Base-by-base conservation (phyloP, 192 early-diverging fungal genomes). In the Glomus cerebriforme region DNA sequence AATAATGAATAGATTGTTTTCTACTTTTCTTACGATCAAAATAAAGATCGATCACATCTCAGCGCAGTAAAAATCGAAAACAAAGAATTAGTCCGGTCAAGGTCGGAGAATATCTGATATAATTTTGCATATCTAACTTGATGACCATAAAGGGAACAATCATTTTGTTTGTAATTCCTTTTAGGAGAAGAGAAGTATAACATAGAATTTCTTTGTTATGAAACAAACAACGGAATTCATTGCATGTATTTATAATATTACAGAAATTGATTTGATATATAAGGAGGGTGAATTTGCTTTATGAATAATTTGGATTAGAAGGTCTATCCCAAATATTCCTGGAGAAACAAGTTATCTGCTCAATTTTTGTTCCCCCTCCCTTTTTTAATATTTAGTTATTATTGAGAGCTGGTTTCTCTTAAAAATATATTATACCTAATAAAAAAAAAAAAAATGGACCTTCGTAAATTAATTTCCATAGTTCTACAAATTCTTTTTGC, bases 401-500 rank as follows among this genome's bases (percentile, higher is more conserved):
- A 54, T 54, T 6, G 49, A 54, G 49, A 54, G 49, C 49, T 19
- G 49, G 49, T 54, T 22, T 54, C 49, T 54, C 49, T 47, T 47
- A 6, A 0, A 22, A 54, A 54, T 54, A 22, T 4, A 19, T 19
- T 15, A 45, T 5, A 39, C 37, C 37, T 32, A 66, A 34, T 37
- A 66, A 35, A 31, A 34, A 68, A 24, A 35, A 35, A 13, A n/a
- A 34, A 34, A 39, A 68, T n/a, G 34, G 35, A 68, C 39, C 32
- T 68, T 6, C 60, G 63, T 66, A 37, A 26, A 26, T 34, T 77
- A 5, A 27, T 77, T 22, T 66, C 45, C 17, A 77, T 8, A 7
- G 7, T 77, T 19, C 39, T 77, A 43, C 63, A 77, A 77, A 31
- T 77, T 19, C 2, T 67, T 32, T 77, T 64, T 37, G 43, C 59